phyloP scores from a whole-genome alignment of 2,329 filamentous ascomycete species.

The Bipolaris sorokiniana region DNA sequence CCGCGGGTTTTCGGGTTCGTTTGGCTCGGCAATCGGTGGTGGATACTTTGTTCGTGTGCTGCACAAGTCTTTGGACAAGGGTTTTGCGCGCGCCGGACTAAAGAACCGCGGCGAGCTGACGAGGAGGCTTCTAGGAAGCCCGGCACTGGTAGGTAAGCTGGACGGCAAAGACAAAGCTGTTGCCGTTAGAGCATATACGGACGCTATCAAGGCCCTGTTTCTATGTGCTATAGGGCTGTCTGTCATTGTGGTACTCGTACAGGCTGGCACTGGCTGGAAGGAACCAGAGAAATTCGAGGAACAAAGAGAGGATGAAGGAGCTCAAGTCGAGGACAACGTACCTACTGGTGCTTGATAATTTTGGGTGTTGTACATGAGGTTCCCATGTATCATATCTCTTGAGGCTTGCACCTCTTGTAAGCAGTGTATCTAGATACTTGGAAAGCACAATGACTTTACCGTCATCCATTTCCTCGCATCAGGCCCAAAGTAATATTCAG shows the following conservation, averaged over 20 bases:
- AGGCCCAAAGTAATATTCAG: not conserved
- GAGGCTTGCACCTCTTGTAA: not conserved
- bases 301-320: constrained; percentile 26
- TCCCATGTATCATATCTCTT: not conserved
- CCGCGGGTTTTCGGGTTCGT: constrained; percentile 79
- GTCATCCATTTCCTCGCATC: no score
- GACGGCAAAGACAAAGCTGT: constrained; percentile 58
- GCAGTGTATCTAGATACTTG: no score
- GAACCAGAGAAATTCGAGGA: constrained; percentile 36
- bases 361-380: not conserved
- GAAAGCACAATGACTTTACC: not conserved
- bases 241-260: constrained; percentile 57
- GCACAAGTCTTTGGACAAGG: constrained; percentile 59
- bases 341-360: constrained; percentile 24
- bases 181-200: constrained; percentile 61
- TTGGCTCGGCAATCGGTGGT: constrained; percentile 79
- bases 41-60: constrained; percentile 73
- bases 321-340: constrained; percentile 30
- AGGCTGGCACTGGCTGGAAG: constrained; percentile 65
- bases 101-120: constrained; percentile 55
- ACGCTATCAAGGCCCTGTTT: constrained; percentile 61
- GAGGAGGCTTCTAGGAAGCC: constrained; percentile 63
- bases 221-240: constrained; percentile 59
- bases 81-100: constrained; percentile 59
- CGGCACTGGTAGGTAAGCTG: constrained; percentile 60